These are phyloP conservation scores for Panaeolus cyanescens DNA, from an alignment of 768 basidiomycete genomes.

Conservation along the genomic window DNA sequence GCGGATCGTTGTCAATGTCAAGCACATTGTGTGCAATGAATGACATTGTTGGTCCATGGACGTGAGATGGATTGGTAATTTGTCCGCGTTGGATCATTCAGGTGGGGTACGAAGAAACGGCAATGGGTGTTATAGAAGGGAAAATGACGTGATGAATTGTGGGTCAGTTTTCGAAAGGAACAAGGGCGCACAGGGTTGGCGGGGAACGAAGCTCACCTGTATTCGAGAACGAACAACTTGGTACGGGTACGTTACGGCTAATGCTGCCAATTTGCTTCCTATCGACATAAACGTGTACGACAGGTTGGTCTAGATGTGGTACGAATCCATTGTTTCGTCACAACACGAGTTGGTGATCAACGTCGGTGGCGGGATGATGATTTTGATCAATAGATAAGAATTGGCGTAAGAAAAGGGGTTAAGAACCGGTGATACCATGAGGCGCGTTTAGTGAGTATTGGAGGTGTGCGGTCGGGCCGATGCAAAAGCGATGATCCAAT, in stretches of 20 bases:
- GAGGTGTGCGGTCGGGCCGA: background rate
- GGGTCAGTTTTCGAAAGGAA: too few relatives aligned
- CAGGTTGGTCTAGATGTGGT: constrained; percentile 71
- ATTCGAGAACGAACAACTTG: constrained; percentile 94
- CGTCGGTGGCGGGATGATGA: background rate
- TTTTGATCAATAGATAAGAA: background rate
- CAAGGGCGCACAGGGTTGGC: too few relatives aligned
- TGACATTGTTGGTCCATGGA: background rate
- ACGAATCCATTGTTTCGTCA: background rate
- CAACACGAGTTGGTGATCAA: background rate
- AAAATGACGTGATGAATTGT: too few relatives aligned
- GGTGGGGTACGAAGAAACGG: too few relatives aligned
- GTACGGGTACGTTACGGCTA: constrained; percentile 91
- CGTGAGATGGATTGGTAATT: background rate
- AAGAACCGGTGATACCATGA: background rate
- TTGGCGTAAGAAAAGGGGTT: background rate
- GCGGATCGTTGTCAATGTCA: background rate
- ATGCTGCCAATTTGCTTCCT: constrained; percentile 82
- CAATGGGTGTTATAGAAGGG: background rate
- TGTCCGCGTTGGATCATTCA: too few relatives aligned
- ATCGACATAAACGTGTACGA: constrained; percentile 94
- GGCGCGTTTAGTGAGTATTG: background rate
- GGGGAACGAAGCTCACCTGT: constrained; percentile 56
- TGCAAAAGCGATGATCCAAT: background rate
- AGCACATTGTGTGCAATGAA: background rate